These are phyloP conservation scores for Coemansia sp. DNA, from an alignment of 192 early-diverging fungal species.

Conservation along the genomic window DNA sequence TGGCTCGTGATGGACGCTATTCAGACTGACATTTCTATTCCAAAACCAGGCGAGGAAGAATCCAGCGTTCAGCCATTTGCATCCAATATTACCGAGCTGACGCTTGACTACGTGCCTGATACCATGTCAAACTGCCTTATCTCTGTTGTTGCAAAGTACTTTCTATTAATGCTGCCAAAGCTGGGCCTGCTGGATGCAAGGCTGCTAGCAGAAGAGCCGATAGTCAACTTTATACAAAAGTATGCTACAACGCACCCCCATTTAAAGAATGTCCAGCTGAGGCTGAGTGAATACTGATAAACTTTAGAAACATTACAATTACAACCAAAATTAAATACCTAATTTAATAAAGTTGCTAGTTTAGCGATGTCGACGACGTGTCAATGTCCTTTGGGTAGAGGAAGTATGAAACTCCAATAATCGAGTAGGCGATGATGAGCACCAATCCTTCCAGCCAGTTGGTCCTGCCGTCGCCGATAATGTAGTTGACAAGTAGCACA, in stretches of 20 bases:
- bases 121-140: neutral
- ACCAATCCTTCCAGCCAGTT: constrained; percentile 93
- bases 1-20: neutral
- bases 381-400: constrained; percentile 59
- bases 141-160: neutral
- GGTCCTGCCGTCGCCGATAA: constrained; percentile 80
- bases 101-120: neutral
- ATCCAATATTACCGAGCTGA: neutral
- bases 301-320: neutral
- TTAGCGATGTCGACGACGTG: constrained; percentile 8
- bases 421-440: constrained; percentile 76
- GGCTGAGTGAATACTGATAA: neutral
- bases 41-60: neutral
- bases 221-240: neutral
- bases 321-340: neutral
- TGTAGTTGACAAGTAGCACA: constrained; percentile 75
- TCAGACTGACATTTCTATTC: neutral
- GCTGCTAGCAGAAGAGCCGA: neutral
- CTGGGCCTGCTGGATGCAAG: neutral
- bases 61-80: neutral
- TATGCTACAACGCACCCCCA: neutral
- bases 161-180: neutral
- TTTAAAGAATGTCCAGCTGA: neutral
- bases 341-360: neutral
- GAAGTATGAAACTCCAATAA: constrained; percentile 82